phyloP scores from a whole-genome alignment of 2,329 filamentous ascomycete genomes.

The Penicillium brasilianum region DNA sequence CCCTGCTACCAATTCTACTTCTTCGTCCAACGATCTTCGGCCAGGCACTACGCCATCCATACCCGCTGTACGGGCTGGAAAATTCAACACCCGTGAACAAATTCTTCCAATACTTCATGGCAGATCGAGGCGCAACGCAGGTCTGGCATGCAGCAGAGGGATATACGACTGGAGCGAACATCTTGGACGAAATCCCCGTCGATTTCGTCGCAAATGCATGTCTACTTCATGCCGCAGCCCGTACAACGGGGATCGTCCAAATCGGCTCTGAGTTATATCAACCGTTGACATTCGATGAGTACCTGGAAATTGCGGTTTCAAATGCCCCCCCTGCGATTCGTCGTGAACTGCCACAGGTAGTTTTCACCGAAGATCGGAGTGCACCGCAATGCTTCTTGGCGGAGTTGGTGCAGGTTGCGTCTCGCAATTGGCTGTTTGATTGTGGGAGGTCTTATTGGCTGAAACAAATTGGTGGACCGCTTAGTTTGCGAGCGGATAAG shows the following conservation, averaged over 20 bases:
- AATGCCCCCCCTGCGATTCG: constrained; percentile 30
- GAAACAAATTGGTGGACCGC: constrained; percentile 36
- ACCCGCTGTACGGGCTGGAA: constrained; percentile 38
- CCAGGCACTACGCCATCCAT: constrained; percentile 36
- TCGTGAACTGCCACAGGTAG: constrained; percentile 31
- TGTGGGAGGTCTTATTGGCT: constrained; percentile 42
- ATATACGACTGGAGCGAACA: constrained; percentile 35
- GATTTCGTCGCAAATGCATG: constrained; percentile 42
- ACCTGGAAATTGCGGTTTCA: constrained; percentile 25
- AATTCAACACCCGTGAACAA: constrained; percentile 40
- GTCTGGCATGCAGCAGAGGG: constrained; percentile 39
- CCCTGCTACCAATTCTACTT: constrained; percentile 36
- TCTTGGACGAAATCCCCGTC: constrained; percentile 41
- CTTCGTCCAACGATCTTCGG: constrained; percentile 41
- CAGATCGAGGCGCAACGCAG: constrained; percentile 33
- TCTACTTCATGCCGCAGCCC: constrained; percentile 37
- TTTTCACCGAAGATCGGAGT: constrained; percentile 37
- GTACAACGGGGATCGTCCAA: constrained; percentile 38
- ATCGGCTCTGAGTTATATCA: constrained; percentile 38
- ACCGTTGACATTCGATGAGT: constrained; percentile 36
- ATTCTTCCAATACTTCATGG: constrained; percentile 35
- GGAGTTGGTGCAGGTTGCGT: constrained; percentile 39
- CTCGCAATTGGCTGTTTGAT: constrained; percentile 41
- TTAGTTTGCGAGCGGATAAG: constrained; percentile 35
- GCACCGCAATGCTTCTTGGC: constrained; percentile 38